Evolutionary conservation across 768 basidiomycete species (phyloP).

Genomic region (Pleurotus cornucopiae): DNA sequence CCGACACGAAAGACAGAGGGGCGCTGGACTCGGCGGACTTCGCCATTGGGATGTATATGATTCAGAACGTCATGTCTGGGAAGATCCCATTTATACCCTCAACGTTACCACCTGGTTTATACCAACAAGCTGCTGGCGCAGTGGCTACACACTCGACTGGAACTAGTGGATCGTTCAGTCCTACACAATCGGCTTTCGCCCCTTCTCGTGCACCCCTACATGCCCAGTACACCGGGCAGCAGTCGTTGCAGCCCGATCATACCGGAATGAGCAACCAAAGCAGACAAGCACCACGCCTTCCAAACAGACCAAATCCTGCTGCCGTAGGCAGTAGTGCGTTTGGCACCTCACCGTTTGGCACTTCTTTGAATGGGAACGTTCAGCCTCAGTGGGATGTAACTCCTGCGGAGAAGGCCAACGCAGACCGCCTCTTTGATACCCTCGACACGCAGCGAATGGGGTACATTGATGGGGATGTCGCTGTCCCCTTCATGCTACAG

Average conservation of each 20-base stretch:
- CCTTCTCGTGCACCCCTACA: constrained; percentile 33
- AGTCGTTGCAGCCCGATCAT: constrained; percentile 46
- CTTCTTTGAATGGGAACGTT: constrained; percentile 6
- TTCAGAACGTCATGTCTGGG: constrained; percentile 87
- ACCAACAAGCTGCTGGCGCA: constrained; percentile 70
- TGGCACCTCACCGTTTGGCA: constrained; percentile 21
- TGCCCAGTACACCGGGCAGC: constrained; percentile 66
- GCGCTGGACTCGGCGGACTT: constrained; percentile 88
- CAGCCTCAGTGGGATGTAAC: constrained; percentile 77
- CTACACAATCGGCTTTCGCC: constrained; percentile 39
- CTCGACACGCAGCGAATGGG: constrained; percentile 74
- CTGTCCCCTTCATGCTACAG: constrained; percentile 93
- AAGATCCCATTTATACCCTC: constrained; percentile 68
- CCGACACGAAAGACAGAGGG: constrained; percentile 93
- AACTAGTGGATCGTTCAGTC: constrained; percentile 59
- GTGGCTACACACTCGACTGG: constrained; percentile 56
- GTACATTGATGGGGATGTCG: constrained; percentile 88
- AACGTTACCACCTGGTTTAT: constrained; percentile 75
- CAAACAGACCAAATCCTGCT: constrained; percentile 30
- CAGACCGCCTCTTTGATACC: constrained; percentile 78
- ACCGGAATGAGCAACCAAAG: constrained; percentile 28
- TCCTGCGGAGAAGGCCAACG: constrained; percentile 66
- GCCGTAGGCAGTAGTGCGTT: constrained; percentile 14
- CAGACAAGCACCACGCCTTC: constrained; percentile 16
- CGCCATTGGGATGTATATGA: constrained; percentile 93